Evolutionary conservation across 257 asterid species (phyloP).

Genomic region (Phtheirospermum japonicum): DNA sequence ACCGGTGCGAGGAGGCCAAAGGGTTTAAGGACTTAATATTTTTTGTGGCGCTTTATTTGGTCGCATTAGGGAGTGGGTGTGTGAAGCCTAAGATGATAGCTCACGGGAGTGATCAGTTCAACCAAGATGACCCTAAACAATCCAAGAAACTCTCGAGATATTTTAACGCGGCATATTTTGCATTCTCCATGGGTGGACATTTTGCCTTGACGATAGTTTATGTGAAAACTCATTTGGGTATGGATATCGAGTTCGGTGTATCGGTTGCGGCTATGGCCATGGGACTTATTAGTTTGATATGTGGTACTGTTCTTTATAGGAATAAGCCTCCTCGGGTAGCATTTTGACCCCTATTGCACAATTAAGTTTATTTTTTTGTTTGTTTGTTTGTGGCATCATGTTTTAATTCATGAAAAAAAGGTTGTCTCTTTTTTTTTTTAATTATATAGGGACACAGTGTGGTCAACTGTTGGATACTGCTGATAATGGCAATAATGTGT

Average conservation of each 20-base stretch:
- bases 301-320: conserved; percentile 53
- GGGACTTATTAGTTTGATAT: conserved; percentile 62
- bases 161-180: conserved; percentile 91
- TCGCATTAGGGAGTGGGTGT: conserved; percentile 95
- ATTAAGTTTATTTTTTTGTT: conserved; percentile 46
- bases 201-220: conserved; percentile 78
- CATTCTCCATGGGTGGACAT: conserved; percentile 84
- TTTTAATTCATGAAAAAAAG: no score
- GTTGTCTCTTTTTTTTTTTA: background rate
- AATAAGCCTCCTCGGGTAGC: conserved; percentile 84
- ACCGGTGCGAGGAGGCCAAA: conserved; percentile 56
- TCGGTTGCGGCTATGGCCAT: conserved; percentile 90
- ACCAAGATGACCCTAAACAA: conserved; percentile 39
- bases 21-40: conserved; percentile 67
- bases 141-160: conserved; percentile 73
- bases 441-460: conserved; percentile 15
- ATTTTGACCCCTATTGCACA: conserved; percentile 81
- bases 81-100: conserved; percentile 95
- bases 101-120: conserved; percentile 90
- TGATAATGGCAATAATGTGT: no score
- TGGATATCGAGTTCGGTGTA: conserved; percentile 87
- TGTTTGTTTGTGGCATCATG: no score
- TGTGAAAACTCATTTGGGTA: conserved; percentile 93
- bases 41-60: conserved; percentile 74
- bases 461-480: conserved; percentile 26